Conservation (phyloP, 2,329 filamentous ascomycete species). For the Cordyceps cicadae region DNA sequence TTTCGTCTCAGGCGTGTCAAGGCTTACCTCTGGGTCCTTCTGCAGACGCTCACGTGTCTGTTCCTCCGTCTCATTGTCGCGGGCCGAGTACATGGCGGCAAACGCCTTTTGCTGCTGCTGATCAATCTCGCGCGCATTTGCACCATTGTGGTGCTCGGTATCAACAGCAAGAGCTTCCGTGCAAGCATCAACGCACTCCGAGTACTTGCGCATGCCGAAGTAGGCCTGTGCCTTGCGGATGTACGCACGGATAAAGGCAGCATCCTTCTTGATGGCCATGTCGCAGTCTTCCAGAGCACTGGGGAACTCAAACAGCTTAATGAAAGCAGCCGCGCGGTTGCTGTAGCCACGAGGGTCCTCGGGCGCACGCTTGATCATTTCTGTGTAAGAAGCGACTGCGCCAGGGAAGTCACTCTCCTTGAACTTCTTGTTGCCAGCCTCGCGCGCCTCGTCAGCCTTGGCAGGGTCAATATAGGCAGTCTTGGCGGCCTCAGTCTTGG, state of each 20-base stretch:
- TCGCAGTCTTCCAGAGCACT: slow-evolving; percentile 90
- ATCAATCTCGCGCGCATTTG: slow-evolving; percentile 86
- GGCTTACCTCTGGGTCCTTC: slow-evolving; percentile 77
- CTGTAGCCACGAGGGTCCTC: slow-evolving; percentile 91
- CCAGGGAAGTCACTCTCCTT: slow-evolving; percentile 94
- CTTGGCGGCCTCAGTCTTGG: slow-evolving; percentile 67
- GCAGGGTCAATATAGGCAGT: slow-evolving; percentile 78
- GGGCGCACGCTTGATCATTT: slow-evolving; percentile 95
- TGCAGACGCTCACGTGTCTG: slow-evolving; percentile 87
- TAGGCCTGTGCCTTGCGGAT: slow-evolving; percentile 93
- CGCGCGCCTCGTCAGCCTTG: slow-evolving; percentile 91
- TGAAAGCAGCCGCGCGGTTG: slow-evolving; percentile 92
- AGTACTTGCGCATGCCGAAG: slow-evolving; percentile 97
- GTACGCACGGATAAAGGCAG: slow-evolving; percentile 90
- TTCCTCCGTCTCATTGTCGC: slow-evolving; percentile 92
- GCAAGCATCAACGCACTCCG: slow-evolving; percentile 84
- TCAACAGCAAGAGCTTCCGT: slow-evolving; percentile 73
- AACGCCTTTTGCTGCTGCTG: slow-evolving; percentile 90
- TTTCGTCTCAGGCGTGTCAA: neutral
- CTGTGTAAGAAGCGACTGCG: slow-evolving; percentile 85
- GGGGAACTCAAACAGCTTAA: slow-evolving; percentile 94
- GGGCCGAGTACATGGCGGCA: slow-evolving; percentile 77
- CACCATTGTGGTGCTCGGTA: slow-evolving; percentile 55
- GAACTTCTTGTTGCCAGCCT: slow-evolving; percentile 93
- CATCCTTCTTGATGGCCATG: slow-evolving; percentile 80